Percentiles rank a stretch among this genome's conserved stretches.
Conservation (phyloP, 2,329 filamentous ascomycete species). For the Mariannaea elegans region DNA sequence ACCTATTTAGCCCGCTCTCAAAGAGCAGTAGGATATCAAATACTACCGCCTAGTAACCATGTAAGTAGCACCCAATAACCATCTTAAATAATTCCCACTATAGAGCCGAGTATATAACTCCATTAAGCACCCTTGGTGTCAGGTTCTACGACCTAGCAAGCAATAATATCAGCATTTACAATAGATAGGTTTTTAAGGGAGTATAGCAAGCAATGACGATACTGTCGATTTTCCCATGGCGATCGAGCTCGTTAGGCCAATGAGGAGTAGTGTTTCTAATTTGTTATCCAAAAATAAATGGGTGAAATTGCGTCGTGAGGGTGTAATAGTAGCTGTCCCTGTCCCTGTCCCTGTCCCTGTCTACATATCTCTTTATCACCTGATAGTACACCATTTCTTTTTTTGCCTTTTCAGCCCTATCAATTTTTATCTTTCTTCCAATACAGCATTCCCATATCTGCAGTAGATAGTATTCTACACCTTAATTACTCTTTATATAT, state of each 20-base stretch:
- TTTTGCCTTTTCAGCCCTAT: not conserved
- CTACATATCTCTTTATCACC: too few relatives aligned
- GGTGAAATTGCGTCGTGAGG: too few relatives aligned
- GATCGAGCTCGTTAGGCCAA: slow-evolving; percentile 96
- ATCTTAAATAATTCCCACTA: slow-evolving; percentile 80
- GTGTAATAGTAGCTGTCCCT: too few relatives aligned
- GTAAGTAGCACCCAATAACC: slow-evolving; percentile 76
- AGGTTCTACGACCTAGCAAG: slow-evolving; percentile 92
- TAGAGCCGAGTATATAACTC: slow-evolving; percentile 93
- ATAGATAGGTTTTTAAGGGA: slow-evolving; percentile 89
- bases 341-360: not conserved
- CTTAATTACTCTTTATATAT: not conserved
- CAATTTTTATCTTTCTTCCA: too few relatives aligned
- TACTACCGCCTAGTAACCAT: slow-evolving; percentile 87
- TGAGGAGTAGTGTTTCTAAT: slow-evolving; percentile 71
- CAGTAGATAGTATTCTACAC: not conserved
- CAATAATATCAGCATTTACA: slow-evolving; percentile 92
- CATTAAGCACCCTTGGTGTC: slow-evolving; percentile 85
- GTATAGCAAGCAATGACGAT: slow-evolving; percentile 79
- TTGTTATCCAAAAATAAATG: not conserved
- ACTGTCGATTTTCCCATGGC: slow-evolving; percentile 98
- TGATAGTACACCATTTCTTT: not conserved
- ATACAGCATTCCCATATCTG: too few relatives aligned
- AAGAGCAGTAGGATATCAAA: slow-evolving; percentile 93
- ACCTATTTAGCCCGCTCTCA: slow-evolving; percentile 83